Evolutionary conservation across 768 basidiomycete species (phyloP).

Genomic region (Agrocybe praecox): DNA sequence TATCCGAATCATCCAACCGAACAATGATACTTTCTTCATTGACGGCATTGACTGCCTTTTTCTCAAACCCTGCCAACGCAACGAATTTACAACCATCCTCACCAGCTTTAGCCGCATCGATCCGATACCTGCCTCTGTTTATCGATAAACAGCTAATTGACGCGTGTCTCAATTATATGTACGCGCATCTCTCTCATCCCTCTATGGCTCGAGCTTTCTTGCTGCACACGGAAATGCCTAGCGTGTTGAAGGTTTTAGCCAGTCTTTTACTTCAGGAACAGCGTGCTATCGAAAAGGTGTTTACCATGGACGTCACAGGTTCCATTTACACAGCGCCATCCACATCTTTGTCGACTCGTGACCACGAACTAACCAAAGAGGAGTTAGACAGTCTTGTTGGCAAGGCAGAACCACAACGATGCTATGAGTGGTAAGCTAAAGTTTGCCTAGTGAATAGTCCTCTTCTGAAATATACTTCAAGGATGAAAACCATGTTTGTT

Average conservation of each 20-base stretch:
- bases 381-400: slow-evolving; percentile 63
- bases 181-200: slow-evolving; percentile 73
- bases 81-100: slow-evolving; percentile 56
- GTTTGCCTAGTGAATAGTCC: not conserved
- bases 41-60: slow-evolving; percentile 58
- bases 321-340: slow-evolving; percentile 61
- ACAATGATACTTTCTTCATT: slow-evolving; percentile 73
- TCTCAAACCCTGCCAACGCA: slow-evolving; percentile 62
- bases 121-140: slow-evolving; percentile 76
- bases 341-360: slow-evolving; percentile 43
- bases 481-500: slow-evolving; percentile 93
- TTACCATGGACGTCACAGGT: slow-evolving; percentile 64
- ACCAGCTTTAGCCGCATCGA: slow-evolving; percentile 59
- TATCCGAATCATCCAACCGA: slow-evolving; percentile 65
- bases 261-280: slow-evolving; percentile 73
- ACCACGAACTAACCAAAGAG: slow-evolving; percentile 71
- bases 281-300: slow-evolving; percentile 56
- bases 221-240: slow-evolving; percentile 68
- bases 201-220: slow-evolving; percentile 80
- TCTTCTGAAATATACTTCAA: slow-evolving; percentile 26
- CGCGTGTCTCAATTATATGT: slow-evolving; percentile 73
- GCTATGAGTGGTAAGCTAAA: slow-evolving; percentile 72
- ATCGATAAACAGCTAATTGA: slow-evolving; percentile 71
- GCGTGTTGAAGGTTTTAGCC: slow-evolving; percentile 67
- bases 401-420: slow-evolving; percentile 74